Evolutionary conservation across 2,329 filamentous ascomycete species (phyloP), one percentile per base, ranked within the genome.

Genomic region (Neoascochyta sp.): DNA sequence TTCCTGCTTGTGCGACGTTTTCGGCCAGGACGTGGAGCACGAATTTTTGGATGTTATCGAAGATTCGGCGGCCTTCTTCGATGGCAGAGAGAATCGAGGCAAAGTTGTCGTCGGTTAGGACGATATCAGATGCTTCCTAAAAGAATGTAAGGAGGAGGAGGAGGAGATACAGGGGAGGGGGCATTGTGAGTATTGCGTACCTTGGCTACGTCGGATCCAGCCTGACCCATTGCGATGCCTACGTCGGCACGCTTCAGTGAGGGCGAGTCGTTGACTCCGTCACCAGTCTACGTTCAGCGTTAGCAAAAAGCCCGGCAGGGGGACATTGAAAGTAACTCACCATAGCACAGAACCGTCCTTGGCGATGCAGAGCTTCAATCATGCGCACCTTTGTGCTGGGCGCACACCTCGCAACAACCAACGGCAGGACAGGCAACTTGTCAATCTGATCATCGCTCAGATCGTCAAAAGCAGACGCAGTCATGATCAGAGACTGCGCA

Each of bases 31-130:
- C 66, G 39, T 62, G 86, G 22, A 92, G 71, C 24, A 92, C 80
- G 52, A 92, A 92, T 51, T 90, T 90, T 53, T 92, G 84, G 43
- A 92, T 88, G 54, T 92, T 92, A 62, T 90, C 84, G 56, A 89
- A 90, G 71, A 90, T 87, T 47, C 86, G 76, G 9, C 86, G 77
- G 10, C 86, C 86, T 64, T 92, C 84, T 46, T 85, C 82, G 43
- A 92, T 86, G 4, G 86, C 85, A 19, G 84, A 78, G 11, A 92
- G 80, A 42, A 93, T 92, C 2, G 81, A 86, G 45, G 87, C 85
- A 64, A 93, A 93, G 65, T 90, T 89, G 66, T 92, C 86, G 55
- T 92, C 85, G 0, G 84, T 88, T 22, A 94, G 69, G 19, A 93
- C 85, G 73, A 94, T 92, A 53, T 93, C 60, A 46, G 35, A 38